phyloP scores from a whole-genome alignment of 257 asterid genomes.

The Capsicum pubescens region DNA sequence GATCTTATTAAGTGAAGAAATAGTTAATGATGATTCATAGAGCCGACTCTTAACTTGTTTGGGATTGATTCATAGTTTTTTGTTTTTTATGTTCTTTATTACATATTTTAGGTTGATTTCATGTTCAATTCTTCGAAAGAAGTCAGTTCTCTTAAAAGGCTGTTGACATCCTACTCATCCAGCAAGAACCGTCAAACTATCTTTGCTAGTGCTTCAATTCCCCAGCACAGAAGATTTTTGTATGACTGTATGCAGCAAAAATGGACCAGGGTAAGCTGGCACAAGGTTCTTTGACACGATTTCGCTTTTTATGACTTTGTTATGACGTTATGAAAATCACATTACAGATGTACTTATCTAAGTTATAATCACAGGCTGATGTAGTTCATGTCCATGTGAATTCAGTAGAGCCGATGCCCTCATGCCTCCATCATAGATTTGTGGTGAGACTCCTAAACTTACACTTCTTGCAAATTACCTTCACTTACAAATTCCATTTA shows the following conservation, averaged over 20 bases:
- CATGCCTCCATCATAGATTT: slow-evolving; percentile 83
- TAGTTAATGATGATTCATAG: not conserved
- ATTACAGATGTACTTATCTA: slow-evolving; percentile 22
- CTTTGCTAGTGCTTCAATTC: slow-evolving; percentile 94
- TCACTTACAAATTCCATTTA: slow-evolving; percentile 24
- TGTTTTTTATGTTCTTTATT: slow-evolving; percentile 4
- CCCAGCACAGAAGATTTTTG: slow-evolving; percentile 84
- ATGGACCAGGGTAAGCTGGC: slow-evolving; percentile 83
- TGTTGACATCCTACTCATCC: slow-evolving; percentile 78
- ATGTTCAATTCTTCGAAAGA: slow-evolving; percentile 90
- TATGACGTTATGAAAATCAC: slow-evolving; percentile 1
- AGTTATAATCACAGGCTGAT: slow-evolving; percentile 60
- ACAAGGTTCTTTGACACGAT: slow-evolving; percentile 18
- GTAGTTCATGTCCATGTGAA: slow-evolving; percentile 82
- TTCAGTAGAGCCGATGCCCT: slow-evolving; percentile 84
- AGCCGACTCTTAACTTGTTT: not conserved
- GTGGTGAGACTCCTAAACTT: slow-evolving; percentile 58
- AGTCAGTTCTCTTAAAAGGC: slow-evolving; percentile 77
- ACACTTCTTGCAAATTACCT: not conserved
- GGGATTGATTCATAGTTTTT: not conserved
- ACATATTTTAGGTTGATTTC: slow-evolving; percentile 74
- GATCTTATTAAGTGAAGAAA: not conserved
- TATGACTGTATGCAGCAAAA: slow-evolving; percentile 87
- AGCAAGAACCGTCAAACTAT: slow-evolving; percentile 79
- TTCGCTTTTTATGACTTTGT: slow-evolving; percentile 8